phyloP scores from a whole-genome alignment of 345 rosid species.

The Citrus sp. region DNA sequence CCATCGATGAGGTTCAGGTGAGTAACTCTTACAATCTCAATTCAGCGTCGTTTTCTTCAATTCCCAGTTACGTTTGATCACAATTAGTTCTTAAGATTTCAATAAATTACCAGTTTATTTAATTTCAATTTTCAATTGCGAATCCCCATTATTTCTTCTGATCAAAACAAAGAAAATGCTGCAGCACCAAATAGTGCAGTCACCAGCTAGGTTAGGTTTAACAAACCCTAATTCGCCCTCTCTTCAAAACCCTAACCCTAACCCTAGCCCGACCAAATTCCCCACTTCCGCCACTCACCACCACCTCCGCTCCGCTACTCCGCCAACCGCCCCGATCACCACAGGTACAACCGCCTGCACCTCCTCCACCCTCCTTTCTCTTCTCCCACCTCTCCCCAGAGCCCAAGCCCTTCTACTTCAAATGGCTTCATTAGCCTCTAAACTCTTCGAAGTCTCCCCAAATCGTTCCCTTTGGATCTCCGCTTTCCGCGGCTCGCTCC shows the following conservation, averaged over 20 bases:
- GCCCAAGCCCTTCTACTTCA: constrained; percentile 85
- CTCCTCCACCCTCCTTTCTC: constrained; percentile 68
- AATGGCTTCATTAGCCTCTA: constrained; percentile 68
- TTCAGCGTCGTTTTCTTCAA: background rate
- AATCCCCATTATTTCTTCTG: background rate
- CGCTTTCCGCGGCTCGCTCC: constrained; percentile 72
- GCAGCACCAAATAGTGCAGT: constrained; percentile 77
- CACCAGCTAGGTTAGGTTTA: constrained; percentile 88
- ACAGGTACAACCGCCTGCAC: constrained; percentile 32
- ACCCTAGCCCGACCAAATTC: constrained; percentile 56
- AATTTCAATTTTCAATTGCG: background rate
- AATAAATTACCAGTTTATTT: background rate
- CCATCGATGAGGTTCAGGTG: background rate
- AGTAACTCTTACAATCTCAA: background rate
- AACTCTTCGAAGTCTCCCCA: constrained; percentile 77
- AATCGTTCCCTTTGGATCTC: constrained; percentile 73
- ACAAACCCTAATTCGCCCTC: constrained; percentile 76
- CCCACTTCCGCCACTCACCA: constrained; percentile 36
- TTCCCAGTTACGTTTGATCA: too few relatives aligned
- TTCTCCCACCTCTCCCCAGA: constrained; percentile 86
- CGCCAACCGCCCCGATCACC: constrained; percentile 25
- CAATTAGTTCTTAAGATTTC: background rate
- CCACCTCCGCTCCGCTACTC: constrained; percentile 38
- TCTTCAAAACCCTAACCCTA: constrained; percentile 52
- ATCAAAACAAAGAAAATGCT: constrained; percentile 38